Base-by-base conservation (phyloP, 192 early-diverging fungal genomes). In the Backusella tarrabulga region DNA sequence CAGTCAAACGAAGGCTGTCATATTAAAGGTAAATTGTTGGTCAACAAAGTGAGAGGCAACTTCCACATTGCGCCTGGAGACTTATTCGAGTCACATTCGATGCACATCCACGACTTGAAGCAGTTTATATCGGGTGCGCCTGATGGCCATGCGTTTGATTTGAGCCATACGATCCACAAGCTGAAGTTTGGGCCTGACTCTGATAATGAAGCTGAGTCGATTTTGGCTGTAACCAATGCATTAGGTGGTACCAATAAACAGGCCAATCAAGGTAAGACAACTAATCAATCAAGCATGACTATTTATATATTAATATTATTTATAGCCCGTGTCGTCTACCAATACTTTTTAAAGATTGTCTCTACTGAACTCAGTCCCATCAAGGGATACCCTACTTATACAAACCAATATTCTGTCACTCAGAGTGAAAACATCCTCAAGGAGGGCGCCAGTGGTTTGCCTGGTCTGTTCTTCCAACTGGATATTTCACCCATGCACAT, bases 401-500 rank as follows among this genome's bases (percentile, higher is more conserved):
- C 97, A 4, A 99, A 99, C 83, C 96, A 99, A 83, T 98, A 95
- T 79, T 95, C 97, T 26, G 94, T 93, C 8, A 99, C 96, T 1
- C 94, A 97, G 83, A 91, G 95, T 83, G 91, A 94, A 74, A 84
- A 91, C 26, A 86, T 87, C 56, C 70, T 94, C 15, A 76, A 44
- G 12, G 75, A 70, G 17, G 72, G 68, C 4, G 14, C 17, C 9
- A 73, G 36, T 19, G 82, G 79, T 15, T 34, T 83, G 3, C 82
- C 82, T 36, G 82, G 82, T 72, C 54, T 99, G 36, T 97, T 95
- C 76, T 94, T 99, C 82, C 93, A 95, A 79, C 94, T 91, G 85
- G 97, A 99, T 44, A 99, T 99, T 68, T 97, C 97, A 32, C 97
- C 97, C 3, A 98, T 99, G 97, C 86, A 93, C 66, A 93, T 99